These are phyloP conservation scores for Colletotrichum tropicale DNA, from an alignment of 2,329 filamentous ascomycete genomes.

Conservation along the genomic window DNA sequence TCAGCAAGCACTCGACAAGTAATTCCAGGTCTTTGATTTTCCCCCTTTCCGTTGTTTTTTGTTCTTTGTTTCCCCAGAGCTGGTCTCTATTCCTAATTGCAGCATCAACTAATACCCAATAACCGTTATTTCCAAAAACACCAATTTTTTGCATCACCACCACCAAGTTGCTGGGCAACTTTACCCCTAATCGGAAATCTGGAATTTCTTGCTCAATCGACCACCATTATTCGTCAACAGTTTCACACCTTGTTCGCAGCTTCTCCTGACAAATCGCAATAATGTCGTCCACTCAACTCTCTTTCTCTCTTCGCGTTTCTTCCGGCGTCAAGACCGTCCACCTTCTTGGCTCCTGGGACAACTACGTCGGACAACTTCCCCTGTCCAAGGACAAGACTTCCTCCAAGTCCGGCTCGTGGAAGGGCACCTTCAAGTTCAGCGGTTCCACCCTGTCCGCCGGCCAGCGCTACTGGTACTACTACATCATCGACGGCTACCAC, in stretches of 20 bases:
- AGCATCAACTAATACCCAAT: constrained; percentile 27
- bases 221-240: constrained; percentile 26
- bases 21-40: constrained; percentile 60
- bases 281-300: constrained; percentile 93
- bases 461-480: constrained; percentile 99
- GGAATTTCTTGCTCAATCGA: constrained; percentile 62
- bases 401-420: constrained; percentile 90
- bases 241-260: constrained; percentile 28
- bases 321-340: constrained; percentile 97
- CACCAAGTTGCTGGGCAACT: constrained; percentile 46
- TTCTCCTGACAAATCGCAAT: constrained; percentile 43
- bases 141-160: constrained; percentile 12
- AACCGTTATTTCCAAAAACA: constrained; percentile 18
- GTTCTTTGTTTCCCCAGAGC: constrained; percentile 50
- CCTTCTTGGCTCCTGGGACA: constrained; percentile 97
- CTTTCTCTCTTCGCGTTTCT: constrained; percentile 95
- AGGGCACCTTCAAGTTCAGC: constrained; percentile 96
- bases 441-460: constrained; percentile 84
- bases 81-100: constrained; percentile 53
- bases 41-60: constrained; percentile 40
- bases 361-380: constrained; percentile 92
- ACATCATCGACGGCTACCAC: constrained; percentile 99
- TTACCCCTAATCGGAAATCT: constrained; percentile 49
- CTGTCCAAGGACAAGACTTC: constrained; percentile 86
- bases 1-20: constrained; percentile 68